Evolutionary conservation across 1,139 yeast genomes (phyloP).

Genomic region (Pichia sp.): DNA sequence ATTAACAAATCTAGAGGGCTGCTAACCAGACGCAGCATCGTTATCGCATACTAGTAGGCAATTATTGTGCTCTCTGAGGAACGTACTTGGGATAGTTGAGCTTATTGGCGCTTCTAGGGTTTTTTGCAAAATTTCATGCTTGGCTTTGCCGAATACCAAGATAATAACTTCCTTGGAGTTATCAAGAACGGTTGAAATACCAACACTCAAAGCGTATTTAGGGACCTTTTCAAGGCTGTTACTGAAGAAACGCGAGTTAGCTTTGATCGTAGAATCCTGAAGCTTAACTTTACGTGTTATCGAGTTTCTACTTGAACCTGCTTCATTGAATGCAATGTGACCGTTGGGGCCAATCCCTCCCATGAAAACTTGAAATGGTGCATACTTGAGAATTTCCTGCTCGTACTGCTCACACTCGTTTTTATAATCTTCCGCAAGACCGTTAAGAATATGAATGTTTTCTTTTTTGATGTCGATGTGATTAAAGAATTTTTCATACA

Average conservation of each 20-base stretch:
- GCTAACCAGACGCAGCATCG: conserved; percentile 18
- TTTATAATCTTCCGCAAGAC: conserved; percentile 44
- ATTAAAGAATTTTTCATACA: conserved; percentile 55
- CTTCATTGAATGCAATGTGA: conserved; percentile 61
- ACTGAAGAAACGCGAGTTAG: conserved; percentile 55
- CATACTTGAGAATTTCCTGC: conserved; percentile 44
- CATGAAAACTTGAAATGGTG: conserved; percentile 52
- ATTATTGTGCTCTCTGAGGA: conserved; percentile 44
- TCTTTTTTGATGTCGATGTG: conserved; percentile 53
- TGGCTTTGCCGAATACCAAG: conserved; percentile 45
- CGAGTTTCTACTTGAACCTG: conserved; percentile 48
- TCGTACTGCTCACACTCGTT: conserved; percentile 51
- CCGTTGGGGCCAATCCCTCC: conserved; percentile 68
- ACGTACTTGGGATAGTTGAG: conserved; percentile 43
- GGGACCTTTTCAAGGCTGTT: conserved; percentile 50
- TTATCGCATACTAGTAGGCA: conserved; percentile 43
- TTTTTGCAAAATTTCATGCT: conserved; percentile 42
- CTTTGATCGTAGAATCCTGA: conserved; percentile 51
- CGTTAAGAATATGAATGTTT: conserved; percentile 55
- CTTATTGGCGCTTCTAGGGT: conserved; percentile 40
- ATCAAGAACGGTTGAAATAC: conserved; percentile 58
- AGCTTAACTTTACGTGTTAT: conserved; percentile 47
- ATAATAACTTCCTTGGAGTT: conserved; percentile 52
- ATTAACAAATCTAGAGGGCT: not conserved
- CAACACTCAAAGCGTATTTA: conserved; percentile 51